Conservation (phyloP, 352 stramenopile species). For the Phytophthora podocarpi region DNA sequence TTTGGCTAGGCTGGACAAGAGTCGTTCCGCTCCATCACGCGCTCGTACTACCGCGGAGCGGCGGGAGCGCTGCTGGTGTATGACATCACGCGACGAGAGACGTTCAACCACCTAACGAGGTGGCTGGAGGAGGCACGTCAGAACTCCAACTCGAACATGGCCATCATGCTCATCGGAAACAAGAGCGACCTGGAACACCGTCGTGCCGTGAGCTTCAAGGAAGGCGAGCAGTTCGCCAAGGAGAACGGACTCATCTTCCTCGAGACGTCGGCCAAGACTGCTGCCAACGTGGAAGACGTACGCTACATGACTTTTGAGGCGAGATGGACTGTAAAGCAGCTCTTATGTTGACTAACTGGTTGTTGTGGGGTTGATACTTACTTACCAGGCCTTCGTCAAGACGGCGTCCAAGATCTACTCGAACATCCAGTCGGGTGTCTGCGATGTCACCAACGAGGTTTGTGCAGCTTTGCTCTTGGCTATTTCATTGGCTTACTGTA, state of each 20-base stretch:
- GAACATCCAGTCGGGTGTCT: slow-evolving; percentile 95
- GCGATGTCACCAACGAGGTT: slow-evolving; percentile 95
- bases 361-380: not conserved
- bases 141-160: slow-evolving; percentile 99
- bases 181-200: slow-evolving; percentile 98
- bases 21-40: slow-evolving; percentile 99
- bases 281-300: slow-evolving; percentile 98
- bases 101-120: slow-evolving; percentile 98
- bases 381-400: slow-evolving; percentile 92
- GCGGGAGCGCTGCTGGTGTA: slow-evolving; percentile 98
- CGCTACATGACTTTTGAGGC: slow-evolving; percentile 33
- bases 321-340: no score
- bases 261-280: slow-evolving; percentile 99
- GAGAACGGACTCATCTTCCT: slow-evolving; percentile 99
- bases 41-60: slow-evolving; percentile 98
- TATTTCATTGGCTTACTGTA: not conserved
- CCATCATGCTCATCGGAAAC: slow-evolving; percentile 99
- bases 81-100: slow-evolving; percentile 98
- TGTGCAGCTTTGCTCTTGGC: not conserved
- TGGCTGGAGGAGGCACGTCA: slow-evolving; percentile 99
- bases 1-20: slow-evolving; percentile 95
- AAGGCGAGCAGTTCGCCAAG: slow-evolving; percentile 98
- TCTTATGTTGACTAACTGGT: slow-evolving; percentile 5
- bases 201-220: slow-evolving; percentile 96
- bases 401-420: slow-evolving; percentile 96